Percentiles rank a stretch among this genome's conserved stretches.
phyloP scores from a whole-genome alignment of 2,329 filamentous ascomycete species.

The Exophiala sp. region DNA sequence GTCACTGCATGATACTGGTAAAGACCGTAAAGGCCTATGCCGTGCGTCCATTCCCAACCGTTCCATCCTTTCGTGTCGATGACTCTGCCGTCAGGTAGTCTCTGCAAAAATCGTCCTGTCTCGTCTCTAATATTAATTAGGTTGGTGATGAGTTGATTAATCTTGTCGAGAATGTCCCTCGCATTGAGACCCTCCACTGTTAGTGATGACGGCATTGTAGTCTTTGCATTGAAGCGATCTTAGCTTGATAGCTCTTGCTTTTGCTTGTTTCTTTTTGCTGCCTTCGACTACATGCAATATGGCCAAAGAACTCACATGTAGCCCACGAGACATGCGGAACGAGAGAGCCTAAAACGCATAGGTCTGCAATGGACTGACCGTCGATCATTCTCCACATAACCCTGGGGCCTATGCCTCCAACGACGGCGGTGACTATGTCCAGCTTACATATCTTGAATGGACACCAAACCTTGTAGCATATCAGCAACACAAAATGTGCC shows the following conservation, averaged over 20 bases:
- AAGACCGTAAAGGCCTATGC: conserved; percentile 74
- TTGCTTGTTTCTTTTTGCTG: background rate
- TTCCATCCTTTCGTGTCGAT: conserved; percentile 85
- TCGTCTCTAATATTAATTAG: conserved; percentile 74
- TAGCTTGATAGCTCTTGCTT: background rate
- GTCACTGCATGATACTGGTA: conserved; percentile 78
- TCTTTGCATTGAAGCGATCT: too few relatives aligned
- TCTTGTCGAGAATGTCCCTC: conserved; percentile 49
- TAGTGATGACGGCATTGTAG: conserved; percentile 19
- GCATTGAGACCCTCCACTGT: conserved; percentile 18
- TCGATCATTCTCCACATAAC: too few relatives aligned
- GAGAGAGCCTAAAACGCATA: too few relatives aligned
- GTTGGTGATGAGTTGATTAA: conserved; percentile 67
- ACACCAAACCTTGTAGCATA: too few relatives aligned
- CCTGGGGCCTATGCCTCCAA: too few relatives aligned
- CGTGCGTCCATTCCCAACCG: conserved; percentile 68
- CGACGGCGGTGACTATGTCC: too few relatives aligned
- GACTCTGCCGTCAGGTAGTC: conserved; percentile 66
- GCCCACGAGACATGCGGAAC: too few relatives aligned
- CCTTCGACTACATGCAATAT: background rate
- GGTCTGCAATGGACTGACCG: background rate
- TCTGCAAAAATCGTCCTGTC: conserved; percentile 70
- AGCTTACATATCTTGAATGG: too few relatives aligned
- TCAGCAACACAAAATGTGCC: too few relatives aligned
- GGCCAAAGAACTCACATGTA: too few relatives aligned